Percentiles rank a stretch among this genome's conserved stretches.
phyloP scores from a whole-genome alignment of 306 rosid species.

The Glycine soja region DNA sequence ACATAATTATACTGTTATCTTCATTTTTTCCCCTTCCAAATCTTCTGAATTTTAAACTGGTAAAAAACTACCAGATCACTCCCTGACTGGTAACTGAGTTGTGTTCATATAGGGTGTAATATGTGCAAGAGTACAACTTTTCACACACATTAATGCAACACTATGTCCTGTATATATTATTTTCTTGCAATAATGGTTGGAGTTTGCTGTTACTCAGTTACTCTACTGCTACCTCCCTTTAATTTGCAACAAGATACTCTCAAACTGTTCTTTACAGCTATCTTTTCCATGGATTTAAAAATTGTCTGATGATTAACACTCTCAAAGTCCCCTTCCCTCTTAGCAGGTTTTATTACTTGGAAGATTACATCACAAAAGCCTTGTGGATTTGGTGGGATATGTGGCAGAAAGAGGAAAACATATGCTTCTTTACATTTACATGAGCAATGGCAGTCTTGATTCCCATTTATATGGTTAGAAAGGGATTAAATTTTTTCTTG shows the following conservation, averaged over 20 bases:
- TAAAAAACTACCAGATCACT: neutral
- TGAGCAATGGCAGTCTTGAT: conserved; percentile 91
- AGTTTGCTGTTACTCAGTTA: neutral
- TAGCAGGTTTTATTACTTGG: conserved; percentile 83
- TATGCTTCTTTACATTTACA: conserved; percentile 81
- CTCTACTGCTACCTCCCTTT: conserved; percentile 34
- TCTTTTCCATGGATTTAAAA: conserved; percentile 28
- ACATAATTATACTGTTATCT: neutral
- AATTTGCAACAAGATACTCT: conserved; percentile 4
- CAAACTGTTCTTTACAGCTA: conserved; percentile 5
- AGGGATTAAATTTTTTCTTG: conserved; percentile 40
- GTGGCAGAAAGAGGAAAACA: conserved; percentile 86
- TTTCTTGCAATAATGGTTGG: conserved; percentile 30
- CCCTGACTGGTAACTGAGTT: neutral
- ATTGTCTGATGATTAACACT: neutral
- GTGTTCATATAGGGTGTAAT: neutral
- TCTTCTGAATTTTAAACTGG: no score
- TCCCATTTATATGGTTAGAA: conserved; percentile 87
- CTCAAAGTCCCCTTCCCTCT: neutral
- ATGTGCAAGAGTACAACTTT: neutral
- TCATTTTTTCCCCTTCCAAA: neutral
- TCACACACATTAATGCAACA: neutral
- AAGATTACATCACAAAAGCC: conserved; percentile 88
- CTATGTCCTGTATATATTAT: conserved; percentile 7
- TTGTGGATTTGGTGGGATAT: conserved; percentile 88